A percentile compares a stretch with the other conserved stretches of the same genome.
These are phyloP conservation scores for Protostelium mycophagum DNA, from an alignment of 78 protist genomes.

Conservation along the genomic window DNA sequence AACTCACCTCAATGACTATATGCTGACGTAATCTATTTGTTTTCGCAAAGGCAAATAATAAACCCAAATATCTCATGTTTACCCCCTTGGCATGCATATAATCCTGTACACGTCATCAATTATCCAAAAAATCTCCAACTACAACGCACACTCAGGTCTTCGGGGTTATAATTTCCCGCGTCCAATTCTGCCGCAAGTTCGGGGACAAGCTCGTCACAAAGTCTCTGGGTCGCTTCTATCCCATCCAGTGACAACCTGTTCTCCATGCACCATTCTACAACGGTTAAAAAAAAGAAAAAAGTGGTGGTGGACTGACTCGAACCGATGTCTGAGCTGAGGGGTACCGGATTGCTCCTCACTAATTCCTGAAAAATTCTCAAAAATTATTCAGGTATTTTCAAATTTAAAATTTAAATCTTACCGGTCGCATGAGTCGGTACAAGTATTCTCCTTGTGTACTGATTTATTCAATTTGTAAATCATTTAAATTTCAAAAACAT, in stretches of 20 bases:
- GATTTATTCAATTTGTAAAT: background rate
- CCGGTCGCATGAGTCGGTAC: background rate
- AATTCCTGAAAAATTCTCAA: too few relatives aligned
- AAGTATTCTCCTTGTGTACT: background rate
- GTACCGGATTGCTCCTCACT: background rate
- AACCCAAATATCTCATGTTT: background rate
- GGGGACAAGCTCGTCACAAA: background rate
- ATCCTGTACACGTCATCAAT: background rate
- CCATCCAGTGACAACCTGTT: background rate
- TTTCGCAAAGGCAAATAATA: too few relatives aligned
- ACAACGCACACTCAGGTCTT: too few relatives aligned
- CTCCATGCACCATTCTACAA: background rate
- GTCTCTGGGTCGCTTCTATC: background rate
- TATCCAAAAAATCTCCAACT: too few relatives aligned
- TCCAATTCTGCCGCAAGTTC: background rate
- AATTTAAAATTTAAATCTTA: background rate
- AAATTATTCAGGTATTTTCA: background rate
- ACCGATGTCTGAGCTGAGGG: background rate
- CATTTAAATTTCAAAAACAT: background rate
- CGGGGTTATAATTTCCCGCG: too few relatives aligned
- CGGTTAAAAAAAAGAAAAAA: background rate
- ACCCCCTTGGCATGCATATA: background rate
- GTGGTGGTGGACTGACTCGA: too few relatives aligned
- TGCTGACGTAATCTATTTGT: too few relatives aligned
- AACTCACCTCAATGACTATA: too few relatives aligned